Evolutionary conservation across 805 yeast genomes (phyloP).

Genomic region (Candida nitratophila): DNA sequence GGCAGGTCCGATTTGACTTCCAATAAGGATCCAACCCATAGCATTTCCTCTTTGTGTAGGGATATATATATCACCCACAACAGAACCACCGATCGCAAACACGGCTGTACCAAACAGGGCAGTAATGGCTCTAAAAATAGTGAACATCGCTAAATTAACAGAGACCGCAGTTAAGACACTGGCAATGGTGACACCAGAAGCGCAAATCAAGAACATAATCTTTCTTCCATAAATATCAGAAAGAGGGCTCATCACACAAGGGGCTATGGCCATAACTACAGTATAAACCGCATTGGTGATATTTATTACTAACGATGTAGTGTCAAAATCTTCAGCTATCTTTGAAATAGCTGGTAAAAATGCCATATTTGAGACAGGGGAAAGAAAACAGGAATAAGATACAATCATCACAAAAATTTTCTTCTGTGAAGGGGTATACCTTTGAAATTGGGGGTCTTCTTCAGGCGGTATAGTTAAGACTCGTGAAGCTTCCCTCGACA

Average conservation of each 20-base stretch:
- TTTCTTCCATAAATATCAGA: constrained; percentile 49
- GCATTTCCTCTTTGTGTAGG: constrained; percentile 47
- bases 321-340: constrained; percentile 37
- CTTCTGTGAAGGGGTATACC: constrained; percentile 20
- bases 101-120: constrained; percentile 51
- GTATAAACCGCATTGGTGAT: constrained; percentile 44
- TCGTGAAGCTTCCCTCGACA: background rate
- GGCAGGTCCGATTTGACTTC: constrained; percentile 49
- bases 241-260: constrained; percentile 42
- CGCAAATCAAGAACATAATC: constrained; percentile 35
- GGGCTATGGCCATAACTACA: constrained; percentile 46
- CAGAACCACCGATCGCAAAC: constrained; percentile 45
- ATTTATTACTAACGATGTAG: constrained; percentile 40
- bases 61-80: constrained; percentile 42
- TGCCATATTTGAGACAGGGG: constrained; percentile 38
- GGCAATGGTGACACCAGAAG: constrained; percentile 20
- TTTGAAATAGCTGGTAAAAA: constrained; percentile 46
- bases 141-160: constrained; percentile 47
- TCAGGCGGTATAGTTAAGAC: constrained; percentile 15
- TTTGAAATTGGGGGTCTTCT: constrained; percentile 21
- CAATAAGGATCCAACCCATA: constrained; percentile 41
- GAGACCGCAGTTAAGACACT: constrained; percentile 32
- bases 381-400: constrained; percentile 33
- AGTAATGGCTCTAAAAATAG: constrained; percentile 40
- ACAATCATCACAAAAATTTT: constrained; percentile 26